Evolutionary conservation across 2,329 filamentous ascomycete species (phyloP), one percentile per base, ranked within the genome.

Genomic region (Paecilomyces variotii): DNA sequence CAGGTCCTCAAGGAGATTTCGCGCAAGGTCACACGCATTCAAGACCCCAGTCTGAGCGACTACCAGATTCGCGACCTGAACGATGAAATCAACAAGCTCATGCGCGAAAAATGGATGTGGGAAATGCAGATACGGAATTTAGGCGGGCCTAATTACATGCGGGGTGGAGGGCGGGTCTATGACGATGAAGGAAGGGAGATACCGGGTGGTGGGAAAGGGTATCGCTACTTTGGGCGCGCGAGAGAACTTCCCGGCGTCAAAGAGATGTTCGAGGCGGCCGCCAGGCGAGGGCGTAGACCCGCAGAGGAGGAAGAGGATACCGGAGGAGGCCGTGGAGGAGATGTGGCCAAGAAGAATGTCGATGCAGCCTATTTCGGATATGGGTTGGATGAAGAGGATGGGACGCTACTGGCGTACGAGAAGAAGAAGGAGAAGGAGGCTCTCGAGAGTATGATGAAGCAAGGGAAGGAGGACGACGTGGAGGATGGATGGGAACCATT

Each of bases 91-190:
- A 99, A 99, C 81, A 96, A 96, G 78, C 83, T 96, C 62, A 97
- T 99, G 90, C 87, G 91, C 63, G 94, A 99, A 80, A 99, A 99
- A 77, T 91, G 95, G 82, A 92, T 96, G 84, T 99, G 94, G 94
- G 94, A 99, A 80, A 85, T 94, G 67, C 91, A 97, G 77, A 97
- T 99, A 66, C 84, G 92, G 59, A 95, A 96, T 69, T 74, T 97
- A 26, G 94, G 94, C n/a, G 94, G 94, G 2, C 94, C 94, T 30
- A 97, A 97, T 76, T 99, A 97, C 74, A 96, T 94, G 88, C 83
- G 91, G 55, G 84, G 84, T 3, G 84, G 82, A 0, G 85, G 81
- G 30, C 85, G 85, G 63, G 81, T 89, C 54, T 90, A 89, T 73
- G 88, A 91, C 70, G 88, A 90, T 68, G 82, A 86, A 58, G 88